Evolutionary conservation across 1,284 basidiomycete species (phyloP).

Genomic region (Moesziomyces globuligerus): DNA sequence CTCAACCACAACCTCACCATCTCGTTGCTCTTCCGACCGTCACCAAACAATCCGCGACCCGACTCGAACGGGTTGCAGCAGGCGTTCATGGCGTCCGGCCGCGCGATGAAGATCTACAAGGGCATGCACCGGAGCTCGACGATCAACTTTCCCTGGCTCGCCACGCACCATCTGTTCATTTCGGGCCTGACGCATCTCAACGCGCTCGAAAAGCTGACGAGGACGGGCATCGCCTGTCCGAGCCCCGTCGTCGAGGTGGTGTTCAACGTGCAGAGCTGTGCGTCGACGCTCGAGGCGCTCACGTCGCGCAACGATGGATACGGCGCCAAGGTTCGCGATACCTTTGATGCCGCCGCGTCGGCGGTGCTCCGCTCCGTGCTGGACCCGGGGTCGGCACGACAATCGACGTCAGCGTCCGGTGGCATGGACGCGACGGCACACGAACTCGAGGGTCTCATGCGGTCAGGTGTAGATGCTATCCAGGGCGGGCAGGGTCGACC

Average conservation of each 20-base stretch:
- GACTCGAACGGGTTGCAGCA: slow-evolving; percentile 35
- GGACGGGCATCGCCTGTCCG: slow-evolving; percentile 18
- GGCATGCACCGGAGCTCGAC: slow-evolving; percentile 39
- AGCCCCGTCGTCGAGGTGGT: slow-evolving; percentile 44
- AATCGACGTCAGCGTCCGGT: not conserved
- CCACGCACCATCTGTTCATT: slow-evolving; percentile 47
- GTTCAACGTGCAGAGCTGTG: slow-evolving; percentile 48
- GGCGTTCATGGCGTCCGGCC: slow-evolving; percentile 38
- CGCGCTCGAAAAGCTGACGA: slow-evolving; percentile 39
- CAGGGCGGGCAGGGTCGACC: slow-evolving; percentile 1
- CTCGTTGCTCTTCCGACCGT: slow-evolving; percentile 42
- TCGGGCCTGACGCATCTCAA: slow-evolving; percentile 47
- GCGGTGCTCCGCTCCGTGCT: slow-evolving; percentile 33
- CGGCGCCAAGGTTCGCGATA: slow-evolving; percentile 28
- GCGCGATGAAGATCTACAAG: slow-evolving; percentile 49
- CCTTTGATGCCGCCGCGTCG: slow-evolving; percentile 41
- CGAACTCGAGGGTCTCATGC: slow-evolving; percentile 19
- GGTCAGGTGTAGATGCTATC: slow-evolving; percentile 4
- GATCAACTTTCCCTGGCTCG: slow-evolving; percentile 49
- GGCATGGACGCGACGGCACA: not conserved
- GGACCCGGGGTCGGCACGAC: slow-evolving; percentile 12
- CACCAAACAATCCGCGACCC: slow-evolving; percentile 41
- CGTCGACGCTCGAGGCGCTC: slow-evolving; percentile 42
- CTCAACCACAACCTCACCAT: slow-evolving; percentile 39
- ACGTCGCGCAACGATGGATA: slow-evolving; percentile 41